A percentile compares a stretch with the other conserved stretches of the same genome.
Evolutionary conservation across 805 yeast genomes (phyloP).

Genomic region (Sungouiella thailandica): DNA sequence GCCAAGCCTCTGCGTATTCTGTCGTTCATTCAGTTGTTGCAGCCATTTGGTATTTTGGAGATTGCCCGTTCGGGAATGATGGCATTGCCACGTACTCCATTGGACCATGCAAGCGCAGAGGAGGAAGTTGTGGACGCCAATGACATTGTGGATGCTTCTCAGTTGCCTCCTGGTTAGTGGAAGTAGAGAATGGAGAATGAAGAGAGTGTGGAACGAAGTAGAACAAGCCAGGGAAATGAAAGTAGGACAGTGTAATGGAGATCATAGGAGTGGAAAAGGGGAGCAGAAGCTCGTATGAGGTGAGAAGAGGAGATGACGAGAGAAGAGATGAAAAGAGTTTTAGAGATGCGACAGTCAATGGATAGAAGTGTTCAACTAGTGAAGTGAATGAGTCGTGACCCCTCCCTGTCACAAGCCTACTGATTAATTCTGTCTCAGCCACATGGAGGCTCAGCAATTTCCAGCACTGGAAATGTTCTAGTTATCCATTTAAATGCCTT

Average conservation of each 20-base stretch:
- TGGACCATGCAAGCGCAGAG: slow-evolving; percentile 46
- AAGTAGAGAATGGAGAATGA: too few relatives aligned
- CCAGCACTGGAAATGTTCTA: too few relatives aligned
- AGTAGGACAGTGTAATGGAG: neutral
- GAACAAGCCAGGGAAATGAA: neutral
- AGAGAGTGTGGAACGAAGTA: neutral
- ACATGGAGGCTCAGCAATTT: too few relatives aligned
- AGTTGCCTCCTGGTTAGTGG: slow-evolving; percentile 88
- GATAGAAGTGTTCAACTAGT: too few relatives aligned
- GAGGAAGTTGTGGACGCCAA: slow-evolving; percentile 51
- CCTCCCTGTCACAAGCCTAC: too few relatives aligned
- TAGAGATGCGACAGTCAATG: too few relatives aligned
- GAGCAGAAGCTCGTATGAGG: neutral
- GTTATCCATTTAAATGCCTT: too few relatives aligned
- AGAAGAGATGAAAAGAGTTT: too few relatives aligned
- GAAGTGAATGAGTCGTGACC: too few relatives aligned
- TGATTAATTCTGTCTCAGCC: too few relatives aligned
- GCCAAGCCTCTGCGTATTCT: slow-evolving; percentile 92
- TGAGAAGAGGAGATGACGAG: neutral
- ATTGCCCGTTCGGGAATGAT: slow-evolving; percentile 98
- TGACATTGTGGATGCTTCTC: slow-evolving; percentile 79
- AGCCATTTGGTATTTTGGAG: slow-evolving; percentile 95
- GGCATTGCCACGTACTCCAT: slow-evolving; percentile 95
- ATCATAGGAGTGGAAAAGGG: neutral
- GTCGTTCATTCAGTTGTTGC: slow-evolving; percentile 80